phyloP scores from a whole-genome alignment of 192 early-diverging fungal genomes.

The Phycomyces blakesleeanus region DNA sequence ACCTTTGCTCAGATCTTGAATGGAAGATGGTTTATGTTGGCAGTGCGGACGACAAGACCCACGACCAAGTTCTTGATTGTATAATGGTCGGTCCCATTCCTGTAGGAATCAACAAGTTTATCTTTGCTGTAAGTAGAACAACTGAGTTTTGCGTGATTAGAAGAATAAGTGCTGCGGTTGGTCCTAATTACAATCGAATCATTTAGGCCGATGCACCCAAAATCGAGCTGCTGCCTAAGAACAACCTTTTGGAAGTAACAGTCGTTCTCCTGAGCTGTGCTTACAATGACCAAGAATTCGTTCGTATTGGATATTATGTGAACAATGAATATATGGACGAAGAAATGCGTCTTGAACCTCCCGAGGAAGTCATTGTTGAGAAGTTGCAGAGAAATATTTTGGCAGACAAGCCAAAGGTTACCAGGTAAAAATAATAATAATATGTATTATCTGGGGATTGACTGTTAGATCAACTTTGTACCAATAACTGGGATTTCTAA shows the following conservation, averaged over 20 bases:
- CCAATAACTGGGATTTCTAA: neutral
- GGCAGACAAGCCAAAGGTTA: slow-evolving; percentile 93
- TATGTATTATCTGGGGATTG: neutral
- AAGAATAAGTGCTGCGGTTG: too few relatives aligned
- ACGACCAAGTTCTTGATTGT: slow-evolving; percentile 93
- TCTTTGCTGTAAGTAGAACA: slow-evolving; percentile 66
- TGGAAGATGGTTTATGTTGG: slow-evolving; percentile 97
- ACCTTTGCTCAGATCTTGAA: slow-evolving; percentile 70
- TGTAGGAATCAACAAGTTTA: slow-evolving; percentile 90
- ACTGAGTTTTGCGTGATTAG: too few relatives aligned
- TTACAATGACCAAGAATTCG: slow-evolving; percentile 89
- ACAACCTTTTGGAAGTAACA: slow-evolving; percentile 84
- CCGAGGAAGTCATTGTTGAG: slow-evolving; percentile 62
- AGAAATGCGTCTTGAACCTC: slow-evolving; percentile 74
- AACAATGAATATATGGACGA: slow-evolving; percentile 93
- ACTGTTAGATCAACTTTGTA: neutral
- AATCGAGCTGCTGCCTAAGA: slow-evolving; percentile 66
- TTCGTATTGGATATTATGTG: slow-evolving; percentile 96
- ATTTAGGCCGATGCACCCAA: slow-evolving; percentile 67
- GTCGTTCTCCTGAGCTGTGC: slow-evolving; percentile 88
- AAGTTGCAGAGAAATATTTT: slow-evolving; percentile 84
- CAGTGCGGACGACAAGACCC: slow-evolving; percentile 72
- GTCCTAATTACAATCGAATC: neutral
- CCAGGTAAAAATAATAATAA: too few relatives aligned
- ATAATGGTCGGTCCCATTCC: slow-evolving; percentile 96